phyloP scores from a whole-genome alignment of 2,329 filamentous ascomycete genomes.

The Clonostachys sp. region DNA sequence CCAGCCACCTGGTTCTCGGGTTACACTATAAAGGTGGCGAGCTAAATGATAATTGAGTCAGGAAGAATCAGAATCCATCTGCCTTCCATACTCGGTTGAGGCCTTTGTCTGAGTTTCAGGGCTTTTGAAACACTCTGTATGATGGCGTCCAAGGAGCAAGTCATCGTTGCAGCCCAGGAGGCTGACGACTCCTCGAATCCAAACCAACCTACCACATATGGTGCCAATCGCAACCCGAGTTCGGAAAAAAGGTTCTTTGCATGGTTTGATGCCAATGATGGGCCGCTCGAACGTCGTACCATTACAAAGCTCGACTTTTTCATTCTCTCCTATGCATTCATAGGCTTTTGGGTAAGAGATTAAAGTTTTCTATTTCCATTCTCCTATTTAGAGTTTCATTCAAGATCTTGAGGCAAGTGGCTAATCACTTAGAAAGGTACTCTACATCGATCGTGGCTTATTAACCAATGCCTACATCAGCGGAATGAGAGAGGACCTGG shows the following conservation, averaged over 20 bases:
- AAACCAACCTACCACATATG: too few relatives aligned
- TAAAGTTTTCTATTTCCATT: not conserved
- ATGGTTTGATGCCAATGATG: not conserved
- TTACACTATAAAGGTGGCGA: too few relatives aligned
- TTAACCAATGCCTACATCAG: conserved; percentile 51
- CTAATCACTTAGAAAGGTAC: not conserved
- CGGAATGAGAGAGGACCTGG: conserved; percentile 45
- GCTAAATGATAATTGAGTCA: too few relatives aligned
- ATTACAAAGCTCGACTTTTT: conserved; percentile 51
- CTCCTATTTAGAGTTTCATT: not conserved
- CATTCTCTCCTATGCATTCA: conserved; percentile 49
- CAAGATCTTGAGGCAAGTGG: not conserved
- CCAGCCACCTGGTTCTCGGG: too few relatives aligned
- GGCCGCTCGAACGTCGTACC: not conserved
- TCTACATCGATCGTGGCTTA: not conserved
- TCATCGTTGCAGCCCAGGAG: too few relatives aligned
- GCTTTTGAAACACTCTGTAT: too few relatives aligned
- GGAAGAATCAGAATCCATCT: too few relatives aligned
- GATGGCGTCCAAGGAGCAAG: too few relatives aligned
- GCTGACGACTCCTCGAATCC: too few relatives aligned
- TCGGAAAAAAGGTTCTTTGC: not conserved
- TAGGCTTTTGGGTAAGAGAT: conserved; percentile 42
- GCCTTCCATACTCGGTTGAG: too few relatives aligned
- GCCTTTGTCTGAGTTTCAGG: too few relatives aligned
- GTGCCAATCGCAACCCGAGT: too few relatives aligned